Base-by-base conservation (phyloP, 2,329 filamentous ascomycete species). In the Aspergillus jensenii region DNA sequence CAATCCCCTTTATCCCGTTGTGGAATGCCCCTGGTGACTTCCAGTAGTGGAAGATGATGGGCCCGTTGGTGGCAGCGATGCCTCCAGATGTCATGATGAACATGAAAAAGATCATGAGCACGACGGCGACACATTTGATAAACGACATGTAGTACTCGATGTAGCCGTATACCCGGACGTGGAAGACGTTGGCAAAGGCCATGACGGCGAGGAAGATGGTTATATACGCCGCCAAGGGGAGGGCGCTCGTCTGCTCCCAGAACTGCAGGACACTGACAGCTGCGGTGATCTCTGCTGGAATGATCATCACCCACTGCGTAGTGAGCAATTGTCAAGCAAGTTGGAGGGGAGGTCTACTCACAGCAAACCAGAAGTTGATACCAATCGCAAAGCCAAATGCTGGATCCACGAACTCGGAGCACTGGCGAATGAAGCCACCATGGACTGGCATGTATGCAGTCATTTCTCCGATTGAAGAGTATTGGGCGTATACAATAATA, bases 11-110 rank as follows among this genome's bases (percentile, higher is more conserved):
- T 52, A 73, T 72, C 14, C 67, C 67, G 58, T 69, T 69, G 7
- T 66, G 68, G 51, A 71, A 70, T 2, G 68, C 67, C 3, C 68
- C 66, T 0, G 69, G 67, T 14, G 60, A 59, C 37, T 66, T 67
- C 68, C 68, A 70, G 44, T 68, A 67, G 47, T 62, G 57, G 55
- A 73, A 75, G 8, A 69, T 68, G n/a, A 74, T 66, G 3, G 71
- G 67, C 0, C 71, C 71, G 33, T 68, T 55, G 0, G 71, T 73
- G 9, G 67, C 70, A 12, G 67, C 31, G 41, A 73, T 67, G 2
- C 71, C 71, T 7, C 71, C 71, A 2, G 67, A 71, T 6, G 71
- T 71, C 70, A 73, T 73, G 58, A 73, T 72, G 49, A 73, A 70
- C 62, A 72, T 65, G 58, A 72, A 72, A 47, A 66, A 70, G 11